Conservation (phyloP, 2,329 filamentous ascomycete genomes). For the Pestalotiopsis sp. region DNA sequence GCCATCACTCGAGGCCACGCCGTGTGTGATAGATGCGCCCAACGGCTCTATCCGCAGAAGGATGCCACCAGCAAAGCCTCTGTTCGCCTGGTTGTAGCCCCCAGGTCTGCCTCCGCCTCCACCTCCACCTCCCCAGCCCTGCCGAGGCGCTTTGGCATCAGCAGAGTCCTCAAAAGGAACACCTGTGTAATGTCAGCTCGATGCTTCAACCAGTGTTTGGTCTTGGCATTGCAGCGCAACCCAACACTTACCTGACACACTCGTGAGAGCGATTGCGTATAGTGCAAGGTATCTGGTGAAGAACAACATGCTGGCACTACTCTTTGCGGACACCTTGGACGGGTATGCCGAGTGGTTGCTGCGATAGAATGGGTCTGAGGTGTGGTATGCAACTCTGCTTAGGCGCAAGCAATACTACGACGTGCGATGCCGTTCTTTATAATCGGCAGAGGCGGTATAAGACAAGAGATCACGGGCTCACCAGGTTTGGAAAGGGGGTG, state of each 20-base stretch:
- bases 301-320: neutral
- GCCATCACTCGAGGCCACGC: slow-evolving; percentile 31
- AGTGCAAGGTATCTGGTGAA: neutral
- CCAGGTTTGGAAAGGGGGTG: neutral
- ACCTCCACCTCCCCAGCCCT: neutral
- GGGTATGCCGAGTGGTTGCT: neutral
- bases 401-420: neutral
- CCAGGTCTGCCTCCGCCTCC: neutral
- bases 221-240: too few relatives aligned
- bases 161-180: neutral
- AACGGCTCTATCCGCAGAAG: slow-evolving; percentile 38
- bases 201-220: too few relatives aligned
- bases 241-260: neutral
- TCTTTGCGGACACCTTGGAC: neutral
- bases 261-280: neutral
- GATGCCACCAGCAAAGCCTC: slow-evolving; percentile 23
- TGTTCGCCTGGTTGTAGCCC: neutral
- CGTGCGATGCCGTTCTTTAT: neutral
- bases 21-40: slow-evolving; percentile 41
- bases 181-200: neutral
- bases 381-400: neutral
- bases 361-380: neutral
- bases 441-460: neutral
- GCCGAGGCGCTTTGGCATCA: too few relatives aligned
- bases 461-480: neutral